Evolutionary conservation across 2,329 filamentous ascomycete species (phyloP), one percentile per base, ranked within the genome.

Genomic region (Fusarium anguioides): DNA sequence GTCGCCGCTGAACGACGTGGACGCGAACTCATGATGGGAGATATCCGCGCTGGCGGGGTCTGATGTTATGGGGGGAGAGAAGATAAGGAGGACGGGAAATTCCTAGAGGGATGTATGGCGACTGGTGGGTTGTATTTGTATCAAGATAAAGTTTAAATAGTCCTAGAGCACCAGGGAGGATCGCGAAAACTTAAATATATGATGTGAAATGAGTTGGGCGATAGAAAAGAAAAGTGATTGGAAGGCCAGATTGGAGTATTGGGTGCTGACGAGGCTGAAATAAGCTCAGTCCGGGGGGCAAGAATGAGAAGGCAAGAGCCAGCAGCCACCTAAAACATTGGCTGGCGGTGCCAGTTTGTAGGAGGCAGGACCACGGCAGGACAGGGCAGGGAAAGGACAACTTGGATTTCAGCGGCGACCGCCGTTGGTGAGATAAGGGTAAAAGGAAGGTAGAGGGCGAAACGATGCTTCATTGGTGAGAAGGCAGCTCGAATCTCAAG

Each of bases 1-100:
- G 78, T 70, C 57, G 80, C 80, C 26, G 81, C 80, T 21, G 80
- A 81, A 40, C 81, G 79, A 49, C 80, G 82, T 39, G 84, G 84
- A 58, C 84, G 81, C 29, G 81, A 79, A 42, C 81, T 69, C 83
- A 86, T 86, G 63, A 58, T 71, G 39, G 53, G 52, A 51, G 46
- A 42, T 45, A 37, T 46, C 66, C 71, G 69, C 69, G 56, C 72
- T 74, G 49, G 66, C 65, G 65, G 63, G 42, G 53, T 45, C 23
- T 63, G 36, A 42, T 31, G 27, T 24, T 24, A 21, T 31, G 49
- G 23, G 33, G 42, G 26, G 35, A 50, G 47, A 29, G 33, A 49
- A 52, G 18, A 23, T 41, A 52, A 55, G n/a, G 35, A 42, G 8
- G 37, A 24, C 46, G 33, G 37, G 41, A 57, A 61, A 66, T 48